Base-by-base conservation (phyloP, 163 green algal genomes). In the Prototheca wickerhamii region DNA sequence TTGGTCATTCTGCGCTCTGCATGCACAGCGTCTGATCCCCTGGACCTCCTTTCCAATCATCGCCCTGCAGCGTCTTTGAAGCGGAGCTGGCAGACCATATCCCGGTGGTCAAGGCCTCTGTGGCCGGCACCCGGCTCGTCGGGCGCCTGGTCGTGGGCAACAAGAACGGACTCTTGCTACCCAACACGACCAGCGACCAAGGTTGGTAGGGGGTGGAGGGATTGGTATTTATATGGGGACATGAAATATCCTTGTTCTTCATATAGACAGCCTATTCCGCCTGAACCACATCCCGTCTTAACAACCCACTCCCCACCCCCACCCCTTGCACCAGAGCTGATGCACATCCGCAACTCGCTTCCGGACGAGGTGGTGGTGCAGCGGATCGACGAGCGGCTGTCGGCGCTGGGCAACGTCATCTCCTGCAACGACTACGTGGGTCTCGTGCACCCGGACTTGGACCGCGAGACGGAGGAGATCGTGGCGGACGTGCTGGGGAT, bases 361-460 rank as follows among this genome's bases (percentile, higher is more conserved):
- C 93, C 93, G 0, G 91, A 98, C 52, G 84, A 95, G 68, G 90
- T 99, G 46, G 85, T 98, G 28, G 90, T 98, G 40, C 93, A 98
- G 79, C 74, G 93, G 7, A 90, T 97, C 37, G 94, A 98, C 55
- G 94, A 99, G 82, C 78, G 94, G 44, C 78, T 99, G n/a, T 96
- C 87, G 31, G 94, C 94, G 7, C 79, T 99, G 42, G 94, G 94
- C 51, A 99, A 99, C 82, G 96, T 89, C 79, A 96, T 99, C 31
- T 82, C 87, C 12, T 95, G 86, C 80, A 99, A 99, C 70, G 94
- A 99, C 78, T 98, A 99, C 61, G 91, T 98, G 17, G 90, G 90
- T 20, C 75, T 99, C 35, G 88, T 98, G 31, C 94, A 99, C 74
- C 91, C 93, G 3, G 94, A 99, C 81, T 82, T 99, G 8, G 94